Conservation (phyloP, 2,329 filamentous ascomycete genomes). For the Pyrenophora seminiperda region DNA sequence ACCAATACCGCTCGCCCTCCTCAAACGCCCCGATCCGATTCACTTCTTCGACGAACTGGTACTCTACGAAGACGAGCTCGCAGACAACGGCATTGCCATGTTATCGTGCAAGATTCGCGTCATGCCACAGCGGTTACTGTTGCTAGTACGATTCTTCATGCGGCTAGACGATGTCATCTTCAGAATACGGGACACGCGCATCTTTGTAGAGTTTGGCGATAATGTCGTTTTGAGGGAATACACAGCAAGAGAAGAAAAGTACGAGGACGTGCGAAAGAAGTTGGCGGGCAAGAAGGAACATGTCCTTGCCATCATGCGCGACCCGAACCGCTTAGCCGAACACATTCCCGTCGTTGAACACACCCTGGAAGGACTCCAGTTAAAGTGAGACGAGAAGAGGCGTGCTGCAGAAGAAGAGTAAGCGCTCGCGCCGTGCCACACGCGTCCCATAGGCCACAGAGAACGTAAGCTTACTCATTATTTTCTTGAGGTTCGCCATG, state of each 20-base stretch:
- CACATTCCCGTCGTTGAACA: slow-evolving; percentile 71
- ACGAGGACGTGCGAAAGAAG: slow-evolving; percentile 71
- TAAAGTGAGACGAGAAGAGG: slow-evolving; percentile 32
- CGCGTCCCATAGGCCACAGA: neutral
- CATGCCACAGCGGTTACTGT: slow-evolving; percentile 84
- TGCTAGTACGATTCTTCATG: slow-evolving; percentile 89
- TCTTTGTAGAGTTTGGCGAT: slow-evolving; percentile 87
- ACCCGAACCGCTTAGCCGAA: slow-evolving; percentile 70
- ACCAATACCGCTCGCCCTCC: slow-evolving; percentile 80
- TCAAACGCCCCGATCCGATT: slow-evolving; percentile 90
- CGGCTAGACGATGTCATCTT: slow-evolving; percentile 88
- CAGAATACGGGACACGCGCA: slow-evolving; percentile 82
- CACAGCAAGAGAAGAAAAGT: slow-evolving; percentile 81
- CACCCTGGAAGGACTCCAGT: slow-evolving; percentile 61
- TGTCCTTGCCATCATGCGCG: slow-evolving; percentile 74
- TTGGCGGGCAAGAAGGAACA: slow-evolving; percentile 67
- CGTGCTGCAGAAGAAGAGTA: neutral
- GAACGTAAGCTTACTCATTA: neutral
- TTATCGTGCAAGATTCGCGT: slow-evolving; percentile 90
- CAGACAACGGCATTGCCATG: slow-evolving; percentile 94
- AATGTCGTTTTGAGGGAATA: slow-evolving; percentile 87
- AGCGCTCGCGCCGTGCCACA: neutral
- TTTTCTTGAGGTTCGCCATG: too few relatives aligned
- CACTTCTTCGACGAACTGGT: slow-evolving; percentile 96
- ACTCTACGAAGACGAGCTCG: slow-evolving; percentile 95